Conservation (phyloP, 1,284 basidiomycete species). For the Microbotryum intermedium region DNA sequence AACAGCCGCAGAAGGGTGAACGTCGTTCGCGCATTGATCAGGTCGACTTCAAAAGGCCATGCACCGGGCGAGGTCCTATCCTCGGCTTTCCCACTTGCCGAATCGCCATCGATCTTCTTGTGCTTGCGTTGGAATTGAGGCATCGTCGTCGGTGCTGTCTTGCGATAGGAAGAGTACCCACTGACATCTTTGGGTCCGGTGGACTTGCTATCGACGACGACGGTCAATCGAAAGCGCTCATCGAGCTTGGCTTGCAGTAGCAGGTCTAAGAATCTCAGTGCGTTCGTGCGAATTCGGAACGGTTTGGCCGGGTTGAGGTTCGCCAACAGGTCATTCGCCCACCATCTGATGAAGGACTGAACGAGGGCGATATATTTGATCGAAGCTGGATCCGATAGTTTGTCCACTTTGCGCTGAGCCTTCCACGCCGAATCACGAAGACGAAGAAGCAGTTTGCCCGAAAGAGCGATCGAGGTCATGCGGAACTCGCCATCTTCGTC, state of each 20-base stretch:
- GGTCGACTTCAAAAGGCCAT: conserved; percentile 22
- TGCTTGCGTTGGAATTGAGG: conserved; percentile 22
- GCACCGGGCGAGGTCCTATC: background rate
- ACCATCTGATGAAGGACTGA: conserved; percentile 10
- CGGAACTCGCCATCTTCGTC: conserved; percentile 26
- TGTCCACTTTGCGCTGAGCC: conserved; percentile 9
- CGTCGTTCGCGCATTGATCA: conserved; percentile 20
- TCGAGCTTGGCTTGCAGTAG: conserved; percentile 25
- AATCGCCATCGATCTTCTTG: conserved; percentile 1
- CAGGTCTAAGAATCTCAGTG: conserved; percentile 24
- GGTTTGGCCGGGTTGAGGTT: conserved; percentile 27
- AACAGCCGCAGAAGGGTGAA: conserved; percentile 20
- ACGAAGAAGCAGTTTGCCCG: conserved; percentile 25
- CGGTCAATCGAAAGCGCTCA: conserved; percentile 1
- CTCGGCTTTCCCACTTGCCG: background rate
- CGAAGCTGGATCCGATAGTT: conserved; percentile 5
- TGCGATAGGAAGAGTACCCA: conserved; percentile 25
- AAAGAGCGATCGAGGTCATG: conserved; percentile 13
- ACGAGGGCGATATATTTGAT: conserved; percentile 13
- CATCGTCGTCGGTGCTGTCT: conserved; percentile 12
- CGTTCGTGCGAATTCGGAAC: conserved; percentile 24
- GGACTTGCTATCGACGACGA: background rate
- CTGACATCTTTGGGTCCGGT: conserved; percentile 1
- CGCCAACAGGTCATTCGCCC: conserved; percentile 8
- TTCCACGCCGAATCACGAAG: conserved; percentile 24